phyloP scores from a whole-genome alignment of 1,139 yeast genomes.

The Yamadazyma trypodendri region DNA sequence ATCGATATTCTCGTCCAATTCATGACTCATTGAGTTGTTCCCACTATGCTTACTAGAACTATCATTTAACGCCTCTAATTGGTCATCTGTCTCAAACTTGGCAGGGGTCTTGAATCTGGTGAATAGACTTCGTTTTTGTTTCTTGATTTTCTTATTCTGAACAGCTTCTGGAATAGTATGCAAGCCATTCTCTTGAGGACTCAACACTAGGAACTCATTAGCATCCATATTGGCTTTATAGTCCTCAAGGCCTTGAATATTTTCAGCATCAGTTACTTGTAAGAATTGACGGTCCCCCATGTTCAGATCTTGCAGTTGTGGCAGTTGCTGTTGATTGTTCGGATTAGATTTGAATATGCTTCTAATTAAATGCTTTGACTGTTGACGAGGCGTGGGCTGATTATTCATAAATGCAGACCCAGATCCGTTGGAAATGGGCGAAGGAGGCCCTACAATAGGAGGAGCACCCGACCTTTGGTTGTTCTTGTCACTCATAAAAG shows the following conservation, averaged over 20 bases:
- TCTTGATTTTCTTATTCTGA: slow-evolving; percentile 25
- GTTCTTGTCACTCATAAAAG: slow-evolving; percentile 43
- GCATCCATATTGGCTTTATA: too few species aligned
- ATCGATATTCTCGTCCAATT: slow-evolving; percentile 10
- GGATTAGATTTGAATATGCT: slow-evolving; percentile 40
- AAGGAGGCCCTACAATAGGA: slow-evolving; percentile 19
- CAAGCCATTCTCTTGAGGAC: slow-evolving; percentile 24
- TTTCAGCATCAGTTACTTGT: background rate
- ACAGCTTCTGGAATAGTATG: slow-evolving; percentile 16
- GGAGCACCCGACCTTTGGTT: slow-evolving; percentile 15
- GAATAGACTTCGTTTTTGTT: slow-evolving; percentile 39
- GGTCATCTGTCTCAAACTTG: slow-evolving; percentile 20
- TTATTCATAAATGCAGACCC: slow-evolving; percentile 10
- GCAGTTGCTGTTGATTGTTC: slow-evolving; percentile 2
- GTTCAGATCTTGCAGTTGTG: background rate
- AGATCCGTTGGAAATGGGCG: slow-evolving; percentile 16
- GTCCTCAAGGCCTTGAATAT: too few species aligned
- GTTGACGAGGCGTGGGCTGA: slow-evolving; percentile 20
- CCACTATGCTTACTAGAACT: slow-evolving; percentile 14
- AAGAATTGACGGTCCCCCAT: background rate
- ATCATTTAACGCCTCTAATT: slow-evolving; percentile 10
- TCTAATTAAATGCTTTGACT: slow-evolving; percentile 38
- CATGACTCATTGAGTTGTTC: slow-evolving; percentile 11
- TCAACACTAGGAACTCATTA: slow-evolving; percentile 14
- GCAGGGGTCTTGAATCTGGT: slow-evolving; percentile 41